phyloP scores from a whole-genome alignment of 306 rosid genomes.

The Psophocarpus tetragonolobus region DNA sequence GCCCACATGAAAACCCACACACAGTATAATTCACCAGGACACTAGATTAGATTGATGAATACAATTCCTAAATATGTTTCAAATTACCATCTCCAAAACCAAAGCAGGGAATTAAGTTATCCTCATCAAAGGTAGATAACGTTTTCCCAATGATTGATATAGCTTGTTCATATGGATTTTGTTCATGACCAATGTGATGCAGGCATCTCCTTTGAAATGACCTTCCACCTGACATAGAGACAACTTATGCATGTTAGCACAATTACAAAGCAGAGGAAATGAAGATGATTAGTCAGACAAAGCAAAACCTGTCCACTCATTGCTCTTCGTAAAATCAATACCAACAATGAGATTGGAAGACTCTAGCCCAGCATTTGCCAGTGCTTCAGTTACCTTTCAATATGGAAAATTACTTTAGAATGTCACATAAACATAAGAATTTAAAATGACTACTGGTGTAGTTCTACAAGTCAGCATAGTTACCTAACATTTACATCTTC shows the following conservation, averaged over 20 bases:
- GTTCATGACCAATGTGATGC: conserved; percentile 83
- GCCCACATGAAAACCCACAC: conserved; percentile 42
- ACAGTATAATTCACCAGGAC: conserved; percentile 11
- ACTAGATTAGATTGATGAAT: neutral
- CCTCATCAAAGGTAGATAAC: conserved; percentile 83
- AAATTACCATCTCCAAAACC: conserved; percentile 95
- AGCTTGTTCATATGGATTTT: conserved; percentile 95
- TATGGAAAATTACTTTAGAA: conserved; percentile 22
- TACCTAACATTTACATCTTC: conserved; percentile 19
- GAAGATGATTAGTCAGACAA: conserved; percentile 7
- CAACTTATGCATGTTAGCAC: conserved; percentile 32
- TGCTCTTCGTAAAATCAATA: conserved; percentile 97
- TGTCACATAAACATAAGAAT: conserved; percentile 3
- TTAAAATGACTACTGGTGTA: neutral
- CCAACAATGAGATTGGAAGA: conserved; percentile 96
- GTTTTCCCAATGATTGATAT: conserved; percentile 93
- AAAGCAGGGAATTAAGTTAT: conserved; percentile 89
- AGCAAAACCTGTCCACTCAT: conserved; percentile 96
- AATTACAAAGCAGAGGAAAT: conserved; percentile 23
- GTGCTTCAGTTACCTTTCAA: conserved; percentile 83
- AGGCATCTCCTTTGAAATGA: conserved; percentile 86
- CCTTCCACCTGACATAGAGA: conserved; percentile 58
- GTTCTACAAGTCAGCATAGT: neutral
- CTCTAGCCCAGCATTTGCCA: conserved; percentile 83
- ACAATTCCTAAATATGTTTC: neutral